These are phyloP conservation scores for Colletotrichum endophyticum DNA, from an alignment of 2,329 filamentous ascomycete genomes.

Conservation along the genomic window DNA sequence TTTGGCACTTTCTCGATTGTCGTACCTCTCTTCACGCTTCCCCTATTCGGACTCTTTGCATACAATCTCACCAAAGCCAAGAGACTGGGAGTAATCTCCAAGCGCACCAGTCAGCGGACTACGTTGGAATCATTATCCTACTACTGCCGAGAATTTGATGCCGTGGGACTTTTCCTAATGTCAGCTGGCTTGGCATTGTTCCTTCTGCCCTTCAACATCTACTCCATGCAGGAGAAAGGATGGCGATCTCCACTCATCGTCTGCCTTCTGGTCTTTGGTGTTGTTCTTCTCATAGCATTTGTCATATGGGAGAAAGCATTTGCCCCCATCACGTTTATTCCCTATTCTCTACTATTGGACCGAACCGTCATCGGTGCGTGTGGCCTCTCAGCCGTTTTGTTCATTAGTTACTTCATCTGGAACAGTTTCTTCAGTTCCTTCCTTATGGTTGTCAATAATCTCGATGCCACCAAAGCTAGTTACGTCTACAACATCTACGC, in stretches of 20 bases:
- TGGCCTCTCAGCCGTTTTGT: conserved; percentile 24
- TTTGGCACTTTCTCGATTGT: neutral
- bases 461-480: conserved; percentile 28
- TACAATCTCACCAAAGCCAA: neutral
- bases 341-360: conserved; percentile 46
- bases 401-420: conserved; percentile 26
- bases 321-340: conserved; percentile 57
- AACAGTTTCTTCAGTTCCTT: conserved; percentile 31
- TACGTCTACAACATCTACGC: conserved; percentile 36
- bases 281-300: conserved; percentile 50
- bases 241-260: conserved; percentile 51
- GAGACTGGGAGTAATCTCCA: neutral
- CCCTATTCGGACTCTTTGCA: neutral
- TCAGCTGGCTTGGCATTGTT: conserved; percentile 56
- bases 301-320: conserved; percentile 56
- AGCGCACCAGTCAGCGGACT: neutral
- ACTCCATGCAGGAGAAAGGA: conserved; percentile 31
- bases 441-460: conserved; percentile 45
- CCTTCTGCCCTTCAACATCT: conserved; percentile 54
- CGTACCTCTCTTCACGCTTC: neutral
- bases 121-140: neutral
- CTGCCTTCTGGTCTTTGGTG: conserved; percentile 53
- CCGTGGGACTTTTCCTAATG: conserved; percentile 53
- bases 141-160: neutral
- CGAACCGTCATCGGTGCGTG: conserved; percentile 34